Evolutionary conservation across 306 rosid species (phyloP).

Genomic region (Glycine tomentella): DNA sequence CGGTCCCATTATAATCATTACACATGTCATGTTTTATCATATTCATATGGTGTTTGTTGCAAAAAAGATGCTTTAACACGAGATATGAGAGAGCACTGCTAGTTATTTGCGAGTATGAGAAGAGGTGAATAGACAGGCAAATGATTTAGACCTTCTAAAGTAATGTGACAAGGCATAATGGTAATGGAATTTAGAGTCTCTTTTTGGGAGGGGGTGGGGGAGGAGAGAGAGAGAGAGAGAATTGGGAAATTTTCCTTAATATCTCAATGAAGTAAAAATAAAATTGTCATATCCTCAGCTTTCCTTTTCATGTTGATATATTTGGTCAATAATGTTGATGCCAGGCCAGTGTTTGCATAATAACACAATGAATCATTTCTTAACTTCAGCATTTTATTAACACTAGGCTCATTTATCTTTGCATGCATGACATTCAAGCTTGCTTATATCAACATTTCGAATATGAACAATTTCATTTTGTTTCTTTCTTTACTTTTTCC

Average conservation of each 20-base stretch:
- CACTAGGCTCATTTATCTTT: slow-evolving; percentile 1
- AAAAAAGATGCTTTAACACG: slow-evolving; percentile 59
- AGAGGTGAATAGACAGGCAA: slow-evolving; percentile 54
- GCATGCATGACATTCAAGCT: slow-evolving; percentile 26
- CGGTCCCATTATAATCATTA: slow-evolving; percentile 66
- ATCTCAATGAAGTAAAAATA: slow-evolving; percentile 38
- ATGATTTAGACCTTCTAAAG: slow-evolving; percentile 78
- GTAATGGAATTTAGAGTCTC: slow-evolving; percentile 34
- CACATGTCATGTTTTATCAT: slow-evolving; percentile 62
- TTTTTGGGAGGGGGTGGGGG: not conserved
- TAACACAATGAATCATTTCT: not conserved
- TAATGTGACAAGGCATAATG: slow-evolving; percentile 43
- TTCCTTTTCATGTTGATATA: slow-evolving; percentile 45
- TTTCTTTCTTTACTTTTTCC: not conserved
- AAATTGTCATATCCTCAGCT: slow-evolving; percentile 29
- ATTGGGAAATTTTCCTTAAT: slow-evolving; percentile 53
- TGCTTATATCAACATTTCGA: not conserved
- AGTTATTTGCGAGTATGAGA: slow-evolving; percentile 47
- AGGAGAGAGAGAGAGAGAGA: no score
- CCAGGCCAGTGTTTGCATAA: not conserved
- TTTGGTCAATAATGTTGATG: slow-evolving; percentile 47
- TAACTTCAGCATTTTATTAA: not conserved
- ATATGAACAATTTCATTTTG: not conserved
- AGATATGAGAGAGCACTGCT: slow-evolving; percentile 54
- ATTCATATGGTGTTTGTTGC: slow-evolving; percentile 53